phyloP scores from a whole-genome alignment of 2,329 filamentous ascomycete species.

The Drechmeria coniospora region DNA sequence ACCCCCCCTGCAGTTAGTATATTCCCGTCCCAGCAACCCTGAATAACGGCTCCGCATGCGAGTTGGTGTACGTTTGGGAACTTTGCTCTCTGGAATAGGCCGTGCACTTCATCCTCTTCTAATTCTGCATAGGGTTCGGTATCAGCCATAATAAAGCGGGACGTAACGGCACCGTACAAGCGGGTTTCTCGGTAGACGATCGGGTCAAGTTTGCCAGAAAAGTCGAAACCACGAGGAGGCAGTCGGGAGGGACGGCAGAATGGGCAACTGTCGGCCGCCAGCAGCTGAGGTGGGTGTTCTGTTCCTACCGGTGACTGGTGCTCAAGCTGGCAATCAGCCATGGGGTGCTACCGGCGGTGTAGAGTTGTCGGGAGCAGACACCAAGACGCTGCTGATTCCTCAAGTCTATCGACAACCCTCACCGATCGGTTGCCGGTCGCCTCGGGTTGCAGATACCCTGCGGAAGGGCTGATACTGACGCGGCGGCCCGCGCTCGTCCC shows the following conservation, averaged over 20 bases:
- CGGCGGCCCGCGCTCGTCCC: too few relatives aligned
- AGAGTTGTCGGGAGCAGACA: not conserved
- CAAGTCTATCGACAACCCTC: not conserved
- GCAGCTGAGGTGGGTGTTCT: too few relatives aligned
- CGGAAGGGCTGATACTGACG: too few relatives aligned
- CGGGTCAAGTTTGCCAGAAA: too few relatives aligned
- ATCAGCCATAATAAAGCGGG: slow-evolving; percentile 17
- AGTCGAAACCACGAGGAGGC: too few relatives aligned
- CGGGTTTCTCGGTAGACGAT: too few relatives aligned
- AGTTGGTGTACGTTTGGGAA: slow-evolving; percentile 14
- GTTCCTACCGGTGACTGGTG: not conserved
- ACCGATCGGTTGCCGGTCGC: not conserved
- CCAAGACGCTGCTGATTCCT: not conserved
- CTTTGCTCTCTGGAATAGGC: slow-evolving; percentile 9
- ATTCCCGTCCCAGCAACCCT: slow-evolving; percentile 12
- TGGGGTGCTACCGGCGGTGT: not conserved
- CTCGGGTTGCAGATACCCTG: not conserved
- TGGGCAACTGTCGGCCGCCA: too few relatives aligned
- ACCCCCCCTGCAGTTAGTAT: not conserved
- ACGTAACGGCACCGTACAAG: too few relatives aligned
- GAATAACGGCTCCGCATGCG: slow-evolving; percentile 12
- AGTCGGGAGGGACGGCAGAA: too few relatives aligned
- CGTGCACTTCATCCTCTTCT: slow-evolving; percentile 13
- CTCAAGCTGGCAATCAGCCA: not conserved
- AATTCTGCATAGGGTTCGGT: slow-evolving; percentile 14